A percentile compares a stretch with the other conserved stretches of the same genome.
Evolutionary conservation across 108 stramenopile genomes (phyloP).

Genomic region (Aureococcus anophagefferens): DNA sequence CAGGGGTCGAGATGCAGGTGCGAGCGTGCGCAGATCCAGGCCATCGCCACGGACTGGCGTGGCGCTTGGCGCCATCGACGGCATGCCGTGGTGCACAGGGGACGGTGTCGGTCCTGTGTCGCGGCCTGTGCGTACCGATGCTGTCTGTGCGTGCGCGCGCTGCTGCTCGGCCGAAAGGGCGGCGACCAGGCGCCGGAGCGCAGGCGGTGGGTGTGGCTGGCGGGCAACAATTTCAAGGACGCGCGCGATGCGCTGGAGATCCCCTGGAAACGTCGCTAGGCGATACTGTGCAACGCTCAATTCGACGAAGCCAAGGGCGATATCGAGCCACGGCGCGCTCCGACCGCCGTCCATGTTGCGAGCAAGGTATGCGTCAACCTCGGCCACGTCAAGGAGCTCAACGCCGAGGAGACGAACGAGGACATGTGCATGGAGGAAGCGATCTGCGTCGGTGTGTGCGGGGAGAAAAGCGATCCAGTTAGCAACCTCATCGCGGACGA

Average conservation of each 20-base stretch:
- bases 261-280: background rate
- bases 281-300: conserved; percentile 2
- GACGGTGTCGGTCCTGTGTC: too few relatives aligned
- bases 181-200: background rate
- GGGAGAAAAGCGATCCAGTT: conserved; percentile 86
- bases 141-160: conserved; percentile 9
- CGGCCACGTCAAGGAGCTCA: conserved; percentile 58
- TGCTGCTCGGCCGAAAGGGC: conserved; percentile 5
- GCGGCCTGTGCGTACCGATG: too few relatives aligned
- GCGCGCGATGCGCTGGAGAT: background rate
- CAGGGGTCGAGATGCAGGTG: background rate
- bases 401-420: conserved; percentile 74
- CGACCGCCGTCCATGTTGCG: conserved; percentile 68
- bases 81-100: too few relatives aligned
- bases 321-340: conserved; percentile 76
- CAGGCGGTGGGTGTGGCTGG: background rate
- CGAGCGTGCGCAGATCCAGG: background rate
- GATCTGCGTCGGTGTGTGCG: conserved; percentile 66
- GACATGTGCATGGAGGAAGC: conserved; percentile 77
- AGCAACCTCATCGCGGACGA: conserved; percentile 70
- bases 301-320: conserved; percentile 66
- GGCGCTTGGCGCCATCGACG: too few relatives aligned
- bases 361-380: conserved; percentile 73
- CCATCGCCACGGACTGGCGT: too few relatives aligned
- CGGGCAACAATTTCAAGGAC: background rate